Evolutionary conservation across 495 filamentous ascomycete genomes (phyloP).

Genomic region (Clavariopsis aquatica): DNA sequence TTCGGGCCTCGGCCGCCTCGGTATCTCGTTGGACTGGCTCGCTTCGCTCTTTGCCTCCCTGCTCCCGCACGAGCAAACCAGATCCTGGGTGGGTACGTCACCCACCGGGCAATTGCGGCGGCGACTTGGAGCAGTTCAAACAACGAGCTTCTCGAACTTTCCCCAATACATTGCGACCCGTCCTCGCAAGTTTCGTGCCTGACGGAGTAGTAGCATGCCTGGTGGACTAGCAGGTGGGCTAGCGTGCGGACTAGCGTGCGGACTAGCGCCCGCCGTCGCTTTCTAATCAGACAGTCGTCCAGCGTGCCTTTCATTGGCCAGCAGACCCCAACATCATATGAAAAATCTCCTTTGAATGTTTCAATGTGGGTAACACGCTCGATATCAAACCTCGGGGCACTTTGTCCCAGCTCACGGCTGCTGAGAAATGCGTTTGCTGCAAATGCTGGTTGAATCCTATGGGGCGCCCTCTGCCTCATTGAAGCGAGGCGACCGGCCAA

Average conservation of each 20-base stretch:
- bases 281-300: neutral
- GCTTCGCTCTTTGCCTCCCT: neutral
- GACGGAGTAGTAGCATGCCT: neutral
- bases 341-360: neutral
- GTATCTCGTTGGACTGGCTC: neutral
- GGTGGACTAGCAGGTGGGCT: neutral
- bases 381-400: neutral
- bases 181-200: neutral
- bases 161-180: neutral
- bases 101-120: neutral
- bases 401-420: neutral
- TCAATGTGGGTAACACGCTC: neutral
- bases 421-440: neutral
- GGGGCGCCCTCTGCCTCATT: neutral
- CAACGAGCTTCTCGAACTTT: neutral
- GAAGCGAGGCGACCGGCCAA: neutral
- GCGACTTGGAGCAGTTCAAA: neutral
- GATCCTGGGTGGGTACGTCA: neutral
- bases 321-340: neutral
- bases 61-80: neutral
- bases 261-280: neutral
- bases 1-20: neutral
- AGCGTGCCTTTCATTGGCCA: neutral
- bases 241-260: neutral
- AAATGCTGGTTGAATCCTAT: neutral